phyloP scores from a whole-genome alignment of 2,329 filamentous ascomycete species.

The Ilyonectria mors-panacis region DNA sequence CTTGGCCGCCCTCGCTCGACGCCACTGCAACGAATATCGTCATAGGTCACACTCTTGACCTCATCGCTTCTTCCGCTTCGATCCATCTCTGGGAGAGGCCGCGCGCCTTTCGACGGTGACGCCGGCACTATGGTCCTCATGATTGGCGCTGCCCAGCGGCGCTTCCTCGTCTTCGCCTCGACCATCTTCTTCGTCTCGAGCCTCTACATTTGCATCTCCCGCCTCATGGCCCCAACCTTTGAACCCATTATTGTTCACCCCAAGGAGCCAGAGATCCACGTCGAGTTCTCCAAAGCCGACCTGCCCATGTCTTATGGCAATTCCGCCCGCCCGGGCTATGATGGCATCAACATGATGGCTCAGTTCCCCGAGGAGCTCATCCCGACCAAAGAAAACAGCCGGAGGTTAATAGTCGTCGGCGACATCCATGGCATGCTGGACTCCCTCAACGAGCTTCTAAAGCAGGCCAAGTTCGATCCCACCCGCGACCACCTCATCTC shows the following conservation, averaged over 20 bases:
- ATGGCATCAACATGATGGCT: conserved; percentile 50
- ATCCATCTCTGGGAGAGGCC: conserved; percentile 2
- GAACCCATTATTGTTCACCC: conserved; percentile 26
- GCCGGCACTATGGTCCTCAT: conserved; percentile 38
- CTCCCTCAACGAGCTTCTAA: conserved; percentile 76
- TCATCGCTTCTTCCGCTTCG: conserved; percentile 1
- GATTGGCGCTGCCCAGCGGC: conserved; percentile 47
- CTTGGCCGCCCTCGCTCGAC: neutral
- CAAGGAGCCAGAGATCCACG: conserved; percentile 21
- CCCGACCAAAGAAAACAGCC: conserved; percentile 57
- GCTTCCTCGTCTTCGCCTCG: conserved; percentile 50
- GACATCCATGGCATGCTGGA: conserved; percentile 92
- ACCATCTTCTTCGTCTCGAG: conserved; percentile 53
- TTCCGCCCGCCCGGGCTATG: conserved; percentile 56
- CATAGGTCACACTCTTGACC: conserved; percentile 1
- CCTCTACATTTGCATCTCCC: conserved; percentile 52
- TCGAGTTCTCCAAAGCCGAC: conserved; percentile 49
- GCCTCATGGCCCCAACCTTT: conserved; percentile 49
- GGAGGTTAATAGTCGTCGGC: conserved; percentile 84
- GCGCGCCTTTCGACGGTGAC: conserved; percentile 23
- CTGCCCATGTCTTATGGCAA: conserved; percentile 59
- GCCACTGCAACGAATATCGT: conserved; percentile 6
- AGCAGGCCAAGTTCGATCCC: conserved; percentile 73
- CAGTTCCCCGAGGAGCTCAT: conserved; percentile 50
- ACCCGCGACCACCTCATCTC: conserved; percentile 80